These are phyloP conservation scores for Fagopyrum homotropicum DNA, from an alignment of 148 eudicot species.

Conservation along the genomic window DNA sequence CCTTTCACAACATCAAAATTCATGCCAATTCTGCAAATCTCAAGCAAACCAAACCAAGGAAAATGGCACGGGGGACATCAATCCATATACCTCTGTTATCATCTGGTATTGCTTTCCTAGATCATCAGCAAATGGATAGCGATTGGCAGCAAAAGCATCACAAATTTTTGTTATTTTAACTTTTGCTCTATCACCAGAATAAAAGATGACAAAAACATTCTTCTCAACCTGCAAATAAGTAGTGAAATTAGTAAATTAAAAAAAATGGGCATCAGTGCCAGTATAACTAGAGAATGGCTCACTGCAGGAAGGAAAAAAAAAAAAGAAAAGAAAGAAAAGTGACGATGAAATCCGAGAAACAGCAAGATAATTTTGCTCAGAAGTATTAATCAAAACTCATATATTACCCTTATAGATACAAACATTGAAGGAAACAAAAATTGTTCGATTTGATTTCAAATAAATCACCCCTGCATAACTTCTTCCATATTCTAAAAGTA, in stretches of 20 bases:
- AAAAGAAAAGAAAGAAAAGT: too few relatives aligned
- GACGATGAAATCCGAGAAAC: not conserved
- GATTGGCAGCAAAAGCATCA: constrained; percentile 81
- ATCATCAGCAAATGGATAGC: constrained; percentile 72
- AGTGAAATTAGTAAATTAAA: not conserved
- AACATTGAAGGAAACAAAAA: not conserved
- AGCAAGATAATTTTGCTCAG: not conserved
- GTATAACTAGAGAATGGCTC: not conserved
- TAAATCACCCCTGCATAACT: too few relatives aligned
- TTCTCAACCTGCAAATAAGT: constrained; percentile 58
- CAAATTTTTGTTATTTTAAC: constrained; percentile 67
- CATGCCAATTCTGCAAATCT: not conserved
- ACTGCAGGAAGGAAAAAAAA: not conserved
- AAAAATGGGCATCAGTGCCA: not conserved
- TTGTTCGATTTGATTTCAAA: not conserved
- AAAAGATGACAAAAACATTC: constrained; percentile 71
- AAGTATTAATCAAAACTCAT: not conserved
- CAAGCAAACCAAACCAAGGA: constrained; percentile 1
- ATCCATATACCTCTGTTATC: constrained; percentile 45
- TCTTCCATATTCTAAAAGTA: not conserved
- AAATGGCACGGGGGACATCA: not conserved
- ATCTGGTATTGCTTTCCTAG: constrained; percentile 53
- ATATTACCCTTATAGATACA: not conserved
- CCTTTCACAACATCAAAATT: too few relatives aligned
- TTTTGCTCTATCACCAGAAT: constrained; percentile 75